phyloP scores from a whole-genome alignment of 2,329 filamentous ascomycete species.

The Claviceps arundinis region DNA sequence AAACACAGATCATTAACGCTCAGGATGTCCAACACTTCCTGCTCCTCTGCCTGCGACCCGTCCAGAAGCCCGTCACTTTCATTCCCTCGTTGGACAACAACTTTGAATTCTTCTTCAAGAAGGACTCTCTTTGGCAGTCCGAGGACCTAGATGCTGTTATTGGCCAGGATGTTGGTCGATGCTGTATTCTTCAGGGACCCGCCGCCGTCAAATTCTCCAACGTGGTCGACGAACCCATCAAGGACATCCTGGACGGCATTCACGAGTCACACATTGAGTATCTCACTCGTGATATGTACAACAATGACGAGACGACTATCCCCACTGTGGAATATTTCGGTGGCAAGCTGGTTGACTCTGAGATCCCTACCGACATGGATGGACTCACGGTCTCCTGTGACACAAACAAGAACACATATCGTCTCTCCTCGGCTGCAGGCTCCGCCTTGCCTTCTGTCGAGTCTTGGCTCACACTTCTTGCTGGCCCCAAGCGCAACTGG shows the following conservation, averaged over 20 bases:
- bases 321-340: constrained; percentile 92
- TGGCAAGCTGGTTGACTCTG: constrained; percentile 63
- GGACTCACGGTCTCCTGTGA: constrained; percentile 76
- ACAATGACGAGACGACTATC: constrained; percentile 56
- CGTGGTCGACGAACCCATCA: constrained; percentile 81
- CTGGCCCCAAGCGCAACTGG: constrained; percentile 80
- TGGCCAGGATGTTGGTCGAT: constrained; percentile 87
- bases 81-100: constrained; percentile 91
- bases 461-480: constrained; percentile 77
- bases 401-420: constrained; percentile 65
- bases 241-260: constrained; percentile 85
- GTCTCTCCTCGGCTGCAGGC: constrained; percentile 62
- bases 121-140: constrained; percentile 98
- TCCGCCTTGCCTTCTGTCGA: constrained; percentile 65
- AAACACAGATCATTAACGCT: constrained; percentile 87
- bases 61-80: constrained; percentile 94
- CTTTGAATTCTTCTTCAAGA: constrained; percentile 99
- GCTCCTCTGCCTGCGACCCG: constrained; percentile 76
- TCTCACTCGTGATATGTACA: constrained; percentile 70
- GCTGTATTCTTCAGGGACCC: constrained; percentile 91
- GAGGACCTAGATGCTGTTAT: constrained; percentile 95
- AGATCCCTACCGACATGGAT: constrained; percentile 66
- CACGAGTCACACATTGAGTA: constrained; percentile 76
- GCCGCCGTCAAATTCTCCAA: constrained; percentile 85
- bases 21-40: constrained; percentile 98